Evolutionary conservation across 345 rosid species (phyloP), one percentile per base, ranked within the genome.

Genomic region (Citrus maxima): DNA sequence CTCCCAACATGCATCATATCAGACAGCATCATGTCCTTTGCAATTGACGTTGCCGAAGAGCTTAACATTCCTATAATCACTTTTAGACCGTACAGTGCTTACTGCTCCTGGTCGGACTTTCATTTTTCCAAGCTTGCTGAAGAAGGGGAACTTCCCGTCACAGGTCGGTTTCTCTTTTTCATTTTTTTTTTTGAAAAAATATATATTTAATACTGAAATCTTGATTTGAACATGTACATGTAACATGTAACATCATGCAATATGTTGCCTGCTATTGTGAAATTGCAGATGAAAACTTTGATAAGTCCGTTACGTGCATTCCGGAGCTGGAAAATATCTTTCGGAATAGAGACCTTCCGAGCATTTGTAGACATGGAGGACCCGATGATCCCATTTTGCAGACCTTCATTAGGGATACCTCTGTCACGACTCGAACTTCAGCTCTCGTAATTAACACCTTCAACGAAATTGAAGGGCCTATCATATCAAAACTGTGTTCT

Each of bases 91-190:
- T 38, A 69, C 5, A 76, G 82, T 76, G 80, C 90, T 54, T 77
- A 77, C 28, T 46, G 83, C 74, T 40, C 73, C 27, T 82, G 89
- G 89, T 73, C 70, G 67, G 80, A 81, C 66, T 82, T 74, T 64
- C 80, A 55, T 25, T 32, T 89, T 19, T 88, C 80, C 34, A 78
- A 84, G 30, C 75, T 88, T 21, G 56, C 88, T 40, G 79, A 80
- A 30, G 85, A 85, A 1, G 77, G 81, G 4, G 85, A 87, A 67
- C 75, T 90, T 67, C 91, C 92, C 4, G 74, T 84, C 60, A 61
- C 25, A 85, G 89, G 90, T 81, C 3, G 37, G 40, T 7, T 19
- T 25, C 34, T 32, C 8, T 19, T 34, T 18, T 34, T 34, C 37
- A 5, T 34, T 34, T 38, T 49, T 4, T 46, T 46, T 49, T 14